A percentile compares a stretch with the other conserved stretches of the same genome.
Evolutionary conservation across 2,329 filamentous ascomycete species (phyloP).

Genomic region (Fusarium temperatum): DNA sequence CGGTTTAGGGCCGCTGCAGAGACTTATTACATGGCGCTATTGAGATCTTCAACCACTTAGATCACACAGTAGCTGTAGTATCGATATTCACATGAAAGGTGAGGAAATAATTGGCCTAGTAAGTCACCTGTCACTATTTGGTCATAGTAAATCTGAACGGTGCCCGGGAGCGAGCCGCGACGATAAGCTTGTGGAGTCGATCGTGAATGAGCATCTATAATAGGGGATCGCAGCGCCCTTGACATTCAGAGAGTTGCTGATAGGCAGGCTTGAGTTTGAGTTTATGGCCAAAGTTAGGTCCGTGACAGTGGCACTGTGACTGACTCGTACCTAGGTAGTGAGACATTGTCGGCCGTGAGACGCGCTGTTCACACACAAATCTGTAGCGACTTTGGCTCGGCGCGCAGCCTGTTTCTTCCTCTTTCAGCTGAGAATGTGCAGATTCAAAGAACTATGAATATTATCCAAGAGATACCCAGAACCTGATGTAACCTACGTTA

Average conservation of each 20-base stretch:
- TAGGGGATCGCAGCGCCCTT: fast-evolving
- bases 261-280: neutral
- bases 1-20: fast-evolving
- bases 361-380: fast-evolving
- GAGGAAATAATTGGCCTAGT: too few species aligned
- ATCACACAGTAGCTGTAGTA: fast-evolving
- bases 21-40: neutral
- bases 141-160: neutral
- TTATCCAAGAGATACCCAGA: fast-evolving
- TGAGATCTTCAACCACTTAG: too few species aligned
- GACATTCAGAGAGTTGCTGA: neutral
- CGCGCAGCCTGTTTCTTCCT: fast-evolving
- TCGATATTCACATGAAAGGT: neutral
- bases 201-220: fast-evolving
- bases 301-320: neutral
- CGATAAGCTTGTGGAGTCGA: neutral
- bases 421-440: neutral
- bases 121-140: neutral
- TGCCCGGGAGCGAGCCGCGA: fast-evolving
- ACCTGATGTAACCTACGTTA: neutral
- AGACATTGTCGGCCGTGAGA: neutral
- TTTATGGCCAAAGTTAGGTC: neutral
- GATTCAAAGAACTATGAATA: fast-evolving
- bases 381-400: fast-evolving
- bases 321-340: neutral